Percentiles rank a stretch among this genome's conserved stretches.
Conservation (phyloP, 768 basidiomycete genomes). For the Tylopilus balloui region DNA sequence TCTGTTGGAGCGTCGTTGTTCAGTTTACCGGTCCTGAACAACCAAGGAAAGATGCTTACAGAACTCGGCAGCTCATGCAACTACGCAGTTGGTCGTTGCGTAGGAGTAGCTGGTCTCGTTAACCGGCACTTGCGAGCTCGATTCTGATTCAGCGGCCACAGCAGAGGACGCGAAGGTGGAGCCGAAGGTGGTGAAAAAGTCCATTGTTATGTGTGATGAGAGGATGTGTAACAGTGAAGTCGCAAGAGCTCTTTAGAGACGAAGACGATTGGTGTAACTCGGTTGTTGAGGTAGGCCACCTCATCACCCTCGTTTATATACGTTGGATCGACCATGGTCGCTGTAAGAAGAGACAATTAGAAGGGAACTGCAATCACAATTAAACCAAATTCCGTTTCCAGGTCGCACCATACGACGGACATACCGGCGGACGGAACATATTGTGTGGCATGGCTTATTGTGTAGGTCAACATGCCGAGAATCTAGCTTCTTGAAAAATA, state of each 20-base stretch:
- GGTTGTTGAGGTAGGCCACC: background rate
- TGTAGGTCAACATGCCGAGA: conserved; percentile 3
- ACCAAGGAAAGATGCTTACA: conserved; percentile 11
- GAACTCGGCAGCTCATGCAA: conserved; percentile 12
- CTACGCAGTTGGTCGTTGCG: conserved; percentile 2
- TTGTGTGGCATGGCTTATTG: conserved; percentile 16
- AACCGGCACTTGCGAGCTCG: conserved; percentile 11
- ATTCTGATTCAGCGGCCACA: background rate
- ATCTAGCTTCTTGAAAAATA: background rate
- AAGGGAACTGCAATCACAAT: conserved; percentile 3
- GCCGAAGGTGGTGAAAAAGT: conserved; percentile 7
- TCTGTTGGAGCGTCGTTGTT: background rate
- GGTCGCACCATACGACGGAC: background rate
- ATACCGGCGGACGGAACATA: conserved; percentile 5
- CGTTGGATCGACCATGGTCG: background rate
- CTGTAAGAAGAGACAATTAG: conserved; percentile 14
- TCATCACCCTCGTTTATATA: conserved; percentile 11
- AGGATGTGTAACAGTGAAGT: conserved; percentile 8
- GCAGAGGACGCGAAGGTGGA: background rate
- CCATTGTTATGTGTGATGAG: conserved; percentile 15
- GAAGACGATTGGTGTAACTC: conserved; percentile 6
- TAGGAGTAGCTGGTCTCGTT: background rate
- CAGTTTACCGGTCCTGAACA: background rate
- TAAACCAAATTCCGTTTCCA: background rate
- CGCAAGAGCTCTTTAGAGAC: background rate